Evolutionary conservation across 176 grass and related monocot genomes (phyloP), one percentile per base, ranked within the genome.

Genomic region (Bothriochloa decipiens): DNA sequence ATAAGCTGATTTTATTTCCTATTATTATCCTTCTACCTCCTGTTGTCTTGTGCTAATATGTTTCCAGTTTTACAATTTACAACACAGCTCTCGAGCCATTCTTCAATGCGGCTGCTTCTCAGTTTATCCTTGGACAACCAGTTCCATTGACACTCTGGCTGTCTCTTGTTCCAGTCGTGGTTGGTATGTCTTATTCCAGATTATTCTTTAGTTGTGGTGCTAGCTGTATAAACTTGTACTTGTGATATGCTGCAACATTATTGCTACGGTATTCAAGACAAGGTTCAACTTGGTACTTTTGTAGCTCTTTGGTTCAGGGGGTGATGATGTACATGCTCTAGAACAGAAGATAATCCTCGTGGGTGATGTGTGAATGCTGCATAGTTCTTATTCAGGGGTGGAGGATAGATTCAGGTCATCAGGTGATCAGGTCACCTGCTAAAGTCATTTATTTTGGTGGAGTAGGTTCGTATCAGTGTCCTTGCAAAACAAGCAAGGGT

Each of bases 71-170:
- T 60, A 85, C 66, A 35, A 83, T 66, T 76, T 86, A 40, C 9
- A 70, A 87, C 71, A 29, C 88, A 97, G 92, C 95, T 90, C 81
- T 97, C 72, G 95, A 97, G 67, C 95, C 95, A 25, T 97, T 97
- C 84, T 95, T 95, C 80, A 97, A 86, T 91, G 92, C 95, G 1
- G 76, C 92, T 57, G 95, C 95, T 86, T 95, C 95, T 52, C 95
- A 97, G 72, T 97, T 95, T 88, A 68, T 97, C 85, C 95, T 97
- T 65, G 95, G 95, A 15, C 92, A 95, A 57, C 87, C 82, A 76
- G 92, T 97, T 80, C 95, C 92, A 2, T 58, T 88, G 39, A 27
- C 87, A 14, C 81, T 97, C 20, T 97, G 92, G 92, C 89, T 97
- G 75, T 97, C 95, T 77, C 90, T 97, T 65, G 89, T 91, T 82